Evolutionary conservation across 2,329 filamentous ascomycete species (phyloP).

Genomic region (Fusarium staphyleae): DNA sequence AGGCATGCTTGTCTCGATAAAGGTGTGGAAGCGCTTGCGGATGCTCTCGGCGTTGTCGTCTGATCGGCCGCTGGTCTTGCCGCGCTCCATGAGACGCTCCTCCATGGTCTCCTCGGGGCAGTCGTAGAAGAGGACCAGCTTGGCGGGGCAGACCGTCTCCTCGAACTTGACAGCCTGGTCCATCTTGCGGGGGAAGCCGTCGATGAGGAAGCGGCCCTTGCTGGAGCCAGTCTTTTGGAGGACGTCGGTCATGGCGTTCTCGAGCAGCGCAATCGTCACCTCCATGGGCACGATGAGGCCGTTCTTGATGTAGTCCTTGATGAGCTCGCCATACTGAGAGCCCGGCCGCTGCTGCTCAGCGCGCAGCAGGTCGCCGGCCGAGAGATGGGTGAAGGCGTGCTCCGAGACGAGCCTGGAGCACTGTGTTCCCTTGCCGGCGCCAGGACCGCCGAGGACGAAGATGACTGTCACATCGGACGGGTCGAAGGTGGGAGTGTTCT

Average conservation of each 20-base stretch:
- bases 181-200: constrained; percentile 94
- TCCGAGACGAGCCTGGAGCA: constrained; percentile 86
- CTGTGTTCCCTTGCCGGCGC: constrained; percentile 96
- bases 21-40: constrained; percentile 93
- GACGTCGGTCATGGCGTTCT: constrained; percentile 85
- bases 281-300: constrained; percentile 99
- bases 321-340: constrained; percentile 89
- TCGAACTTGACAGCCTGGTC: constrained; percentile 97
- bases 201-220: constrained; percentile 77
- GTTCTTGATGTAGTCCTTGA: constrained; percentile 91
- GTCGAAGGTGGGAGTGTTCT: constrained; percentile 73
- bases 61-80: constrained; percentile 87
- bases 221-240: constrained; percentile 58
- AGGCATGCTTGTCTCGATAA: constrained; percentile 96
- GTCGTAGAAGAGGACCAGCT: constrained; percentile 92
- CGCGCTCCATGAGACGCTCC: constrained; percentile 81
- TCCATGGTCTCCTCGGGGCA: constrained; percentile 92
- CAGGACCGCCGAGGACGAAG: constrained; percentile 95
- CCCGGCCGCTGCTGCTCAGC: constrained; percentile 90
- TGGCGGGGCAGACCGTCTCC: constrained; percentile 81
- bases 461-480: constrained; percentile 83
- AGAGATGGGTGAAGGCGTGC: constrained; percentile 92
- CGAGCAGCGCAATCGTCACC: constrained; percentile 90
- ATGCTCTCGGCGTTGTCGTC: constrained; percentile 98
- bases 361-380: constrained; percentile 89